Evolutionary conservation across 768 basidiomycete species (phyloP), one percentile per base, ranked within the genome.

Genomic region (Leccinum barrowsii): DNA sequence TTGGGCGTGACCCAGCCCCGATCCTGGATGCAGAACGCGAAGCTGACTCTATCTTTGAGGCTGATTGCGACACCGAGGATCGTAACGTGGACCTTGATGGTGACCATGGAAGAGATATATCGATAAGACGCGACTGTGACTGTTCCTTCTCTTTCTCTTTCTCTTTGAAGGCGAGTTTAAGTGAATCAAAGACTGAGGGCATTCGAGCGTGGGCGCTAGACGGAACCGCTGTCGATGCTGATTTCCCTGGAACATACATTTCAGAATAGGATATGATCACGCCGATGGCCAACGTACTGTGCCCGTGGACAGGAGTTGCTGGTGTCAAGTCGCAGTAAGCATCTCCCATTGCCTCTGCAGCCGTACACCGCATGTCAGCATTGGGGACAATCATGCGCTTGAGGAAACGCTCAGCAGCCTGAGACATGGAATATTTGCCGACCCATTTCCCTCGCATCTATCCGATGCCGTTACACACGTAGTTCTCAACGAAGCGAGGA

Each of bases 381-480:
- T 90, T 90, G 11, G 92, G 89, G 8, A 82, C 76, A 26, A 92
- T 80, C 92, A 94, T 92, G 52, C 86, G 75, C n/a, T 82, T 80
- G 13, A 94, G 73, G 54, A 93, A 76, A 59, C 75, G 80, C 71
- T 94, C 90, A 53, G 82, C 74, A 68, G 78, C 74, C 51, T 78
- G 78, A 5, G 85, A 84, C 85, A 90, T 91, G 32, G 77, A 80
- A 42, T 67, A 71, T 57, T 59, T 61, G 42, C 94, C 94, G 12
- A 94, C 80, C 94, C 94, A 98, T 67, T 85, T 86, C 11, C 94
- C 94, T 2, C 82, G 81, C 59, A 90, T 76, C 86, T 89, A 50
- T 7, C 35, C 34, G 22, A 24, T 10, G 17, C 42, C 1, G 35
- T 57, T 55, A 59, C 7, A 40, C 4, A 46, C 42, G 12, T 24